Conservation (phyloP, 176 grass and related monocot species). For the Aegilops speltoides region DNA sequence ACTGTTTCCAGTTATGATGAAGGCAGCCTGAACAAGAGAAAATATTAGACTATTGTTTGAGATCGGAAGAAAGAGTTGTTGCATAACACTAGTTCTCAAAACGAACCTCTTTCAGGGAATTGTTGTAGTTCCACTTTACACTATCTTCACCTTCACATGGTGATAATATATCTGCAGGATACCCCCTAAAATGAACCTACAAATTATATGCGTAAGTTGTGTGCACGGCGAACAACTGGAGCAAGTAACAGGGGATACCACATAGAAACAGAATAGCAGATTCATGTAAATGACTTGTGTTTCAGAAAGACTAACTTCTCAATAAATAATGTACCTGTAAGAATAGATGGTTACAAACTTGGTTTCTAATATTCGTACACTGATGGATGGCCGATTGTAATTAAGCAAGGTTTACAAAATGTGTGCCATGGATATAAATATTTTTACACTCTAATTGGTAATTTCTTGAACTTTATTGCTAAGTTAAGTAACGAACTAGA, state of each 20-base stretch:
- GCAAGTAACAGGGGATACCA: neutral
- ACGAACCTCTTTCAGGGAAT: conserved; percentile 95
- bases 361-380: neutral
- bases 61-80: neutral
- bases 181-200: conserved; percentile 96
- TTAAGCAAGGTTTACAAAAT: conserved; percentile 10
- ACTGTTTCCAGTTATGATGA: conserved; percentile 93
- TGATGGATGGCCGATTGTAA: neutral
- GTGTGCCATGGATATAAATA: neutral
- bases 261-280: neutral
- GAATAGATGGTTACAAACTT: neutral
- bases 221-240: neutral
- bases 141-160: conserved; percentile 91
- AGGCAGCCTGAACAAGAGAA: conserved; percentile 61
- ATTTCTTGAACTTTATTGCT: neutral
- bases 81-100: neutral
- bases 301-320: neutral
- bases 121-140: conserved; percentile 95
- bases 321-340: neutral
- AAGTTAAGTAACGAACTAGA: neutral
- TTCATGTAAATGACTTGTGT: neutral
- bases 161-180: conserved; percentile 74
- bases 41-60: neutral
- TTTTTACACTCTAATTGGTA: neutral
- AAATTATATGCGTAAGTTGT: conserved; percentile 18